These are phyloP conservation scores for Fonsecaea monophora DNA, from an alignment of 2,329 filamentous ascomycete species.

Conservation along the genomic window DNA sequence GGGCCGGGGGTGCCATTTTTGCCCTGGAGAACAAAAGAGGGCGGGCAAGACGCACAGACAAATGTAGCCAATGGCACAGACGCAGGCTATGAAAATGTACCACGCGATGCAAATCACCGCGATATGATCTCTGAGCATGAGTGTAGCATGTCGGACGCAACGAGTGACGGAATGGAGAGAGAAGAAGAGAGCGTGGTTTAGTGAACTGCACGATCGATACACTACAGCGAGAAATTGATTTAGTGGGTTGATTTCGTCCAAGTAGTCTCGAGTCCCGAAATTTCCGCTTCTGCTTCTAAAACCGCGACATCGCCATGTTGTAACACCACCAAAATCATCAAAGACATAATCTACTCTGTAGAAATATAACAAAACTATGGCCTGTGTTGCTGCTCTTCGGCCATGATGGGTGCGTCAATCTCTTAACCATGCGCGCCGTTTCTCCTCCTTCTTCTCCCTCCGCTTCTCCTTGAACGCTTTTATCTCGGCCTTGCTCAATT, in stretches of 20 bases:
- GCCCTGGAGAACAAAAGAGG: not conserved
- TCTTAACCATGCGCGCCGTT: conserved; percentile 85
- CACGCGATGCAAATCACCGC: conserved; percentile 60
- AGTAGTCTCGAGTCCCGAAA: conserved; percentile 3
- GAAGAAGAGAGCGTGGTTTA: not conserved
- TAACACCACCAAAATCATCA: not conserved
- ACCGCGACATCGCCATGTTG: not conserved
- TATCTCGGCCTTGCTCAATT: conserved; percentile 81
- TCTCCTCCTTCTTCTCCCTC: conserved; percentile 89
- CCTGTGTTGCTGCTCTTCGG: not conserved
- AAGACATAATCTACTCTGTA: not conserved
- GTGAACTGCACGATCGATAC: not conserved
- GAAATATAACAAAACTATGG: not conserved
- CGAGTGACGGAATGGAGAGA: not conserved
- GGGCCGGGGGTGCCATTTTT: too few species aligned
- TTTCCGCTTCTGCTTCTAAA: conserved; percentile 9
- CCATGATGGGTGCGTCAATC: conserved; percentile 63
- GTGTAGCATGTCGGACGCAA: conserved; percentile 33
- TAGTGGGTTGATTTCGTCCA: not conserved
- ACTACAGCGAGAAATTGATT: not conserved
- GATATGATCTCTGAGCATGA: conserved; percentile 45
- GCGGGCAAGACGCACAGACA: conserved; percentile 60
- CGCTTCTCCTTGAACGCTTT: conserved; percentile 92
- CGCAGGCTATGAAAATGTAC: conserved; percentile 62
- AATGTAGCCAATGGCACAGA: conserved; percentile 64